These are phyloP conservation scores for Mortierella sp. DNA, from an alignment of 371 early-diverging fungal genomes.

Conservation along the genomic window DNA sequence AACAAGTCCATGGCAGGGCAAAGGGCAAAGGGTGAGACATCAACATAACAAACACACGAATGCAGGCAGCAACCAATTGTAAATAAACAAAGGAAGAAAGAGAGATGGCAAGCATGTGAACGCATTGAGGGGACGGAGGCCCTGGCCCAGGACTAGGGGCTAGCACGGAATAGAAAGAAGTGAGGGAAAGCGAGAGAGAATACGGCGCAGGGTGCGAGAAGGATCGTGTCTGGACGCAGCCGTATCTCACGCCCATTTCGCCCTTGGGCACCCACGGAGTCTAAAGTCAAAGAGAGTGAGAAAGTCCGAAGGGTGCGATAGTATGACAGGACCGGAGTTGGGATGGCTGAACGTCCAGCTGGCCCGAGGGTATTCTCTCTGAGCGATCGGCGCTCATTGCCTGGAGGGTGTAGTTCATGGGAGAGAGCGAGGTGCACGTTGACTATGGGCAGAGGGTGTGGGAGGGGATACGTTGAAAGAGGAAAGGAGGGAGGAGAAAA, in stretches of 20 bases:
- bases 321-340: background rate
- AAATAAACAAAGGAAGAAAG: slow-evolving; percentile 3
- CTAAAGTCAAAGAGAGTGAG: background rate
- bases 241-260: background rate
- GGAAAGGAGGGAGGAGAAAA: background rate
- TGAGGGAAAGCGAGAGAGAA: background rate
- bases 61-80: background rate
- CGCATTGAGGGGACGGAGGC: slow-evolving; percentile 1
- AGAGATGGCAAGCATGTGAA: slow-evolving; percentile 24
- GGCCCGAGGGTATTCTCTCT: background rate
- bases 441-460: background rate
- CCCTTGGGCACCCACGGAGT: background rate
- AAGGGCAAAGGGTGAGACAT: background rate
- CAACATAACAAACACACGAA: slow-evolving; percentile 1
- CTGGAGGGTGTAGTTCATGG: background rate
- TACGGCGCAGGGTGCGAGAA: background rate
- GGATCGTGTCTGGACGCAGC: too few species aligned
- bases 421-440: background rate
- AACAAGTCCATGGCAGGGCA: background rate
- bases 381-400: too few species aligned
- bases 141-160: background rate
- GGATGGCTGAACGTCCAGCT: background rate
- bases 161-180: background rate
- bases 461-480: too few species aligned
- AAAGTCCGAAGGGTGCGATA: background rate